Conservation (phyloP, 2,329 filamentous ascomycete species). For the Clonostachys solani region DNA sequence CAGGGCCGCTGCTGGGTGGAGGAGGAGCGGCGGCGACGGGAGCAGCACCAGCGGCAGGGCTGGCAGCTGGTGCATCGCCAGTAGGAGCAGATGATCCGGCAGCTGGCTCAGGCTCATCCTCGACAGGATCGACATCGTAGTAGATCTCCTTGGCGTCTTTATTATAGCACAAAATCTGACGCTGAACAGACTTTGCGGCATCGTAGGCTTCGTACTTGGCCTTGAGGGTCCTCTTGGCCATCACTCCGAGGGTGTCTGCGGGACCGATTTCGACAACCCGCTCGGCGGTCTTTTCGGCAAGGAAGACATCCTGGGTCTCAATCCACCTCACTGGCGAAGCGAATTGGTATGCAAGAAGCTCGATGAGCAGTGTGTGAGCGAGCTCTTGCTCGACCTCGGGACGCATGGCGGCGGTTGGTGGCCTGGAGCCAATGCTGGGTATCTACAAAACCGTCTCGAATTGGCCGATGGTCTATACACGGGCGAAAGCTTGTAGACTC, state of each 20-base stretch:
- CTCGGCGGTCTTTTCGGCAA: conserved; percentile 93
- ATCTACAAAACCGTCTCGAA: too few species aligned
- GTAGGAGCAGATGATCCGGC: conserved; percentile 27
- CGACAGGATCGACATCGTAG: conserved; percentile 93
- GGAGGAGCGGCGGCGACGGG: conserved; percentile 52
- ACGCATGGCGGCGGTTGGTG: conserved; percentile 65
- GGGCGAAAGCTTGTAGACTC: too few species aligned
- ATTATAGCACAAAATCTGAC: conserved; percentile 98
- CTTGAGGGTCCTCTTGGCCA: conserved; percentile 93
- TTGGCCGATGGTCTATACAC: too few species aligned
- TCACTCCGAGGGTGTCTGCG: conserved; percentile 92
- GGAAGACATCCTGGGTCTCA: conserved; percentile 99
- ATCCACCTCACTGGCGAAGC: conserved; percentile 99
- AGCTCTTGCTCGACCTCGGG: conserved; percentile 99
- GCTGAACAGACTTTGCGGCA: conserved; percentile 90
- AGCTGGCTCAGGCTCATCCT: conserved; percentile 75
- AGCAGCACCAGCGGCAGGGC: conserved; percentile 49
- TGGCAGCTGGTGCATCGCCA: conserved; percentile 46
- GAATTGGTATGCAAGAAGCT: conserved; percentile 98
- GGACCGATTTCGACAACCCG: conserved; percentile 97
- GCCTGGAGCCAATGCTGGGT: background rate
- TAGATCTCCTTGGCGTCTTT: conserved; percentile 99
- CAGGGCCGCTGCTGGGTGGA: conserved; percentile 75
- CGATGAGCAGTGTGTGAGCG: conserved; percentile 94
- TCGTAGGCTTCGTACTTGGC: conserved; percentile 99